phyloP scores from a whole-genome alignment of 2,329 filamentous ascomycete species.

The Fusarium subglutinans region DNA sequence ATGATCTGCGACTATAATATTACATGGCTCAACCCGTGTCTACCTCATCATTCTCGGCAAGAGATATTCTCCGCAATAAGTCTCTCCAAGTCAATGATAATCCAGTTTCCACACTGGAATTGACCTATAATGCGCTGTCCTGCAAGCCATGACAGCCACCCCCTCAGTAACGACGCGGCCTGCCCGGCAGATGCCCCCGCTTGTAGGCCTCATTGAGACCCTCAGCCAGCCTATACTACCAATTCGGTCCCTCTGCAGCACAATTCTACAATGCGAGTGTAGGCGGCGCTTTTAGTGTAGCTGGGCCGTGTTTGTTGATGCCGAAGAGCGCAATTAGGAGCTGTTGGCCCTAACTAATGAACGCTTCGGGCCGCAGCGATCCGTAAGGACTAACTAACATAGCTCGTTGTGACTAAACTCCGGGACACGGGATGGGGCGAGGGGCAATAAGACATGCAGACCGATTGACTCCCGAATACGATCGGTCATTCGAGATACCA shows the following conservation, averaged over 20 bases:
- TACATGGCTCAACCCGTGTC: background rate
- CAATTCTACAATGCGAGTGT: accelerated
- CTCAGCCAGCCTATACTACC: background rate
- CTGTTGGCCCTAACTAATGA: background rate
- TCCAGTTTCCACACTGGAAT: background rate
- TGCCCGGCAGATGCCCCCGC: background rate
- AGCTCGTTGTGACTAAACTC: background rate
- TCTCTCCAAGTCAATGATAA: background rate
- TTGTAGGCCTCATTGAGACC: background rate
- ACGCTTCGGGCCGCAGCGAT: conserved; percentile 5
- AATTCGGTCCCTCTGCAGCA: background rate
- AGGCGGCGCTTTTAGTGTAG: background rate
- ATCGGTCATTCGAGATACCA: background rate
- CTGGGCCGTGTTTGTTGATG: background rate
- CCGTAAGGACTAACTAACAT: background rate
- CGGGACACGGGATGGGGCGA: background rate
- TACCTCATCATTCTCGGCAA: background rate
- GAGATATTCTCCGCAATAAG: background rate
- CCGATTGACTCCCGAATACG: background rate
- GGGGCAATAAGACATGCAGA: background rate
- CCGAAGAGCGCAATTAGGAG: background rate
- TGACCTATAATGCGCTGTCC: background rate
- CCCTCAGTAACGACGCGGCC: background rate
- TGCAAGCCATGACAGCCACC: background rate
- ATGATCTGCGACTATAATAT: background rate